These are phyloP conservation scores for Amauroascus verrucosus DNA, from an alignment of 2,329 filamentous ascomycete species.

Conservation along the genomic window DNA sequence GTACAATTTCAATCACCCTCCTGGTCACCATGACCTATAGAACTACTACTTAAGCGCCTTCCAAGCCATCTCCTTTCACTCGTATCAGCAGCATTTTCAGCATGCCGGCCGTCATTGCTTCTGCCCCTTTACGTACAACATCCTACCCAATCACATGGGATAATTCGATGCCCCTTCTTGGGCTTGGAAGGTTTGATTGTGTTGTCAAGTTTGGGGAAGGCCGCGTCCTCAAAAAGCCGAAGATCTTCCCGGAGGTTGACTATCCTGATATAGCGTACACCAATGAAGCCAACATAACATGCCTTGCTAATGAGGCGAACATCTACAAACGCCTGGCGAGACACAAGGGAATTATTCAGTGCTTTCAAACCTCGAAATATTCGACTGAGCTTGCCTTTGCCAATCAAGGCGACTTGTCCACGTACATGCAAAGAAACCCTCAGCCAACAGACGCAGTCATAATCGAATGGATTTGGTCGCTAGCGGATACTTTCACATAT, in stretches of 20 bases:
- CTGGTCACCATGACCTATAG: no score
- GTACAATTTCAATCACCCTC: no score
- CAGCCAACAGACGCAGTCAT: neutral
- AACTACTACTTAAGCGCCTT: no score
- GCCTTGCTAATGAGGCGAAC: neutral
- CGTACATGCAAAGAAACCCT: conserved; percentile 5
- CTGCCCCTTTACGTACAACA: no score
- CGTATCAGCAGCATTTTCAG: no score
- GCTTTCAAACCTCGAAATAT: neutral
- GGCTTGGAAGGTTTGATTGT: neutral
- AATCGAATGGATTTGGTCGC: neutral
- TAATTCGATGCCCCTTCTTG: neutral
- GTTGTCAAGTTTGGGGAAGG: neutral
- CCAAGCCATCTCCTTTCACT: no score
- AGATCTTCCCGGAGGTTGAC: conserved; percentile 5
- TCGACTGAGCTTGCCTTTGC: conserved; percentile 7
- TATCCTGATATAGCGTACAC: conserved; percentile 4
- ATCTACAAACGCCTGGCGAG: conserved; percentile 3
- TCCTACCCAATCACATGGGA: neutral
- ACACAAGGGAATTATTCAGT: conserved; percentile 6
- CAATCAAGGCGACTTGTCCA: conserved; percentile 7
- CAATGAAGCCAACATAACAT: neutral
- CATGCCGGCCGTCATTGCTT: no score
- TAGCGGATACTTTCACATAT: conserved; percentile 2
- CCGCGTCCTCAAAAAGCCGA: conserved; percentile 8